Base-by-base conservation (phyloP, 495 filamentous ascomycete species). In the Friedmanniomyces simplex region DNA sequence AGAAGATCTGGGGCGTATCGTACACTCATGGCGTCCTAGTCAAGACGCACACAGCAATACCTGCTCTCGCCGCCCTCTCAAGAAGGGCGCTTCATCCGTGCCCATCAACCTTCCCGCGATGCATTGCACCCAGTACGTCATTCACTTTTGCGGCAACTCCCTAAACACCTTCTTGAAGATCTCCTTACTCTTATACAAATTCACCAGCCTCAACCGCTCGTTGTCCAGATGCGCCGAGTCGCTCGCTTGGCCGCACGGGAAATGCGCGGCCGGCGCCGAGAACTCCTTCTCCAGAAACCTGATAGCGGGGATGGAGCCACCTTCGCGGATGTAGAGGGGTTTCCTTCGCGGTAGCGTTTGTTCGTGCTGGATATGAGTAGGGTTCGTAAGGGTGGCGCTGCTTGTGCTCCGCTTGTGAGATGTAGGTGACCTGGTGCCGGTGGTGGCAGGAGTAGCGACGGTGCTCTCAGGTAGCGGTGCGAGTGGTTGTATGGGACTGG, bases 271-370 rank as follows among this genome's bases (percentile, higher is more conserved):
- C 0, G 90, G 89, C 0, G 93, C 93, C 1, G 79, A 79, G 66
- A 97, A 97, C 64, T 95, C 90, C 72, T 95, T 93, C 69, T 98
- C 93, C 47, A 98, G 68, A 68, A 97, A 97, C 11, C 93, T 75
- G 56, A 96, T 95, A 0, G 87, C 84, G 0, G 94, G 91, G 61
- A 98, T 97, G 0, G 86, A 91, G 2, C 93, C 93, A 1, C 93
- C 93, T 72, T 98, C 93, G 12, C 93, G 82, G 65, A 98, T 98
- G 68, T 94, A 98, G 21, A 98, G 77, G 45, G 86, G 86, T 52
- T 77, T 80, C 7, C 51, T 39, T 16, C 37, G 49, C 5, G 43
- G 48, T 26, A 59, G 8, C 67, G 67, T 64, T 72, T 77, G 18
- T 57, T 58, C 11, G 57, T 56, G 24, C 13, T 7, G 53, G 36